A percentile compares a stretch with the other conserved stretches of the same genome.
Evolutionary conservation across 169 alveolate species (phyloP).

Genomic region (Cryptosporidium felis): DNA sequence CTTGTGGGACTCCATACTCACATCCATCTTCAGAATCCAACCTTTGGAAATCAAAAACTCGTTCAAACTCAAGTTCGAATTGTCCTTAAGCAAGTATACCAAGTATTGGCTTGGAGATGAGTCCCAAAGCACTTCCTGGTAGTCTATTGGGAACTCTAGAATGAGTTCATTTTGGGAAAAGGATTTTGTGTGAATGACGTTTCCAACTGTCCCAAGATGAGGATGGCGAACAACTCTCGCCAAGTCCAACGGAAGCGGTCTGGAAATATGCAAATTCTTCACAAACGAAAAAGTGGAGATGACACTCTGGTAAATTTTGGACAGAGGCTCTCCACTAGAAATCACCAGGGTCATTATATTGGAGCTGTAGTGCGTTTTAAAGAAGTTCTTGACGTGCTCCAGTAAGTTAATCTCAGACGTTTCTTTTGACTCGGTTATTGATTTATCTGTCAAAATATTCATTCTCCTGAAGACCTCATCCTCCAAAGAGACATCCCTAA

Average conservation of each 20-base stretch:
- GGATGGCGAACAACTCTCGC: conserved; percentile 40
- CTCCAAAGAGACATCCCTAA: not conserved
- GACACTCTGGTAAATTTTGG: not conserved
- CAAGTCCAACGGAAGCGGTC: conserved; percentile 17
- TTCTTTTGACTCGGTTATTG: not conserved
- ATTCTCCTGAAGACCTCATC: not conserved
- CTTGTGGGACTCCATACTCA: not conserved
- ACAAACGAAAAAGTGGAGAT: not conserved
- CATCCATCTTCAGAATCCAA: conserved; percentile 7
- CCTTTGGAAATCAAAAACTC: not conserved
- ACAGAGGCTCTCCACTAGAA: not conserved
- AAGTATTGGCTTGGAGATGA: conserved; percentile 17
- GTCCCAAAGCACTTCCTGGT: conserved; percentile 55
- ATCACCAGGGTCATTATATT: conserved; percentile 4
- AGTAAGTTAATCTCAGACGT: conserved; percentile 6
- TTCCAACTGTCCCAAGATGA: conserved; percentile 22
- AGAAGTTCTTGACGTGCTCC: conserved; percentile 5
- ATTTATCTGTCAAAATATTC: not conserved
- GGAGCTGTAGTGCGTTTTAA: not conserved
- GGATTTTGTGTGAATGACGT: not conserved
- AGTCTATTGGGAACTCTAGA: conserved; percentile 42
- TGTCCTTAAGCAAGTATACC: conserved; percentile 26
- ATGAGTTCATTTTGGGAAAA: not conserved
- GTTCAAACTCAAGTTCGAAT: conserved; percentile 4
- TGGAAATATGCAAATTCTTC: not conserved